Evolutionary conservation across 139 green algal genomes (phyloP), one percentile per base, ranked within the genome.

Genomic region (Coelastrella sp.): DNA sequence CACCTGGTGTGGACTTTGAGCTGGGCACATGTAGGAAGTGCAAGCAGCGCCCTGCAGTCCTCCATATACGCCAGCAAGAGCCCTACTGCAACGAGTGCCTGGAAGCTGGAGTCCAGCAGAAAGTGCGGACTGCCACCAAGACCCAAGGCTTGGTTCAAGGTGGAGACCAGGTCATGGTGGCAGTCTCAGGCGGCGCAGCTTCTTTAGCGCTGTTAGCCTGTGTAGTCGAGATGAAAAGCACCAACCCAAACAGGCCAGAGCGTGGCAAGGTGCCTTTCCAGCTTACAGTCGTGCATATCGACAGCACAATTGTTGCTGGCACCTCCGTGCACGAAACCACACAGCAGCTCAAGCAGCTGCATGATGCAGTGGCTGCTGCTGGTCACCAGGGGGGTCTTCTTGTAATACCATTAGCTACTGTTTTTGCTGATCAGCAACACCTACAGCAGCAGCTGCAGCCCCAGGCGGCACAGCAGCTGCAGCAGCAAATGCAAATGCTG

Each of bases 71-170:
- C 8, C 94, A 95, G 72, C 72, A 91, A 4, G 94, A 96, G 91
- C 89, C 94, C 0, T 82, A 96, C 11, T 97, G 95, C 85, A 60
- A 84, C 49, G 58, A 76, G 14, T 97, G 95, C 87, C 81, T 97
- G 4, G 89, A 94, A 75, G 82, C 84, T 49, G 87, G 89, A 7
- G 60, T 96, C 7, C 20, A 93, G 7, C 79, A 66, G 6, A 94
- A 92, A 68, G 91, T 94, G 7, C 63, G 81, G 7, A 84, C 87
- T 19, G 89, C 89, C 0, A 91, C 93, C 9, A 93, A 96, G 74
- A 78, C 84, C 9, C 72, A 89, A 56, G 87, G 87, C 70, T 80
- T 94, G 6, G 63, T 97, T 7, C 78, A 58, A 6, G 82, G 87
- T 6, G 61, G 87, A 0, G 95, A 98, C 81, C 82, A 78, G 10